phyloP scores from a whole-genome alignment of 2,329 filamentous ascomycete genomes.

The Sphaerulina populicola region DNA sequence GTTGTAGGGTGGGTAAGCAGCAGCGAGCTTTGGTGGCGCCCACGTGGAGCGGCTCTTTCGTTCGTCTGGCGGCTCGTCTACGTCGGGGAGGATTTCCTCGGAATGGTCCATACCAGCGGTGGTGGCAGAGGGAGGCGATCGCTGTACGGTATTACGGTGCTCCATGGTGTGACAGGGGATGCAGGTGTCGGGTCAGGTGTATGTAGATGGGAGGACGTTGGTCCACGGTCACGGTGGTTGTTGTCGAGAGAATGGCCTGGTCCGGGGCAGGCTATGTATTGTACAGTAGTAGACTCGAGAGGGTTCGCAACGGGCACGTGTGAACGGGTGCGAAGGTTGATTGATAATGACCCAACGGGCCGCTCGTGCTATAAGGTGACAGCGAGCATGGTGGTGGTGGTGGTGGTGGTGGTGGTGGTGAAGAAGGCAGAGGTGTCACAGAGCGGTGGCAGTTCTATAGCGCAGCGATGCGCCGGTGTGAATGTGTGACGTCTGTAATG shows the following conservation, averaged over 20 bases:
- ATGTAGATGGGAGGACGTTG: not conserved
- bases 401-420: too few relatives aligned
- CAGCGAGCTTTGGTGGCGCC: slow-evolving; percentile 9
- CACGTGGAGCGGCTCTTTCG: slow-evolving; percentile 6
- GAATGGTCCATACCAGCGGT: slow-evolving; percentile 25
- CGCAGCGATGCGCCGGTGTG: not conserved
- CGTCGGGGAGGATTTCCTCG: slow-evolving; percentile 63
- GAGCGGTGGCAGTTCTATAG: not conserved
- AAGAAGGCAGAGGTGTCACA: not conserved
- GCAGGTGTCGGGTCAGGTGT: not conserved
- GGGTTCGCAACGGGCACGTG: not conserved
- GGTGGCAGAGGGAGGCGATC: slow-evolving; percentile 12
- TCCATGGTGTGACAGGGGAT: slow-evolving; percentile 11
- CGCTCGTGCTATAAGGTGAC: slow-evolving; percentile 16
- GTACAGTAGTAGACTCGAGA: not conserved
- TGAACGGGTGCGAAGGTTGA: slow-evolving; percentile 2
- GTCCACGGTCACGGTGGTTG: not conserved
- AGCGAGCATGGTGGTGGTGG: slow-evolving; percentile 13
- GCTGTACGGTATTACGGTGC: slow-evolving; percentile 11
- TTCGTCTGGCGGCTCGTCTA: slow-evolving; percentile 79
- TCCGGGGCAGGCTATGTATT: not conserved
- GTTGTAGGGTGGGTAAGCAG: slow-evolving; percentile 14
- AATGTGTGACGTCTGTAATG: not conserved
- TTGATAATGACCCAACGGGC: slow-evolving; percentile 18
- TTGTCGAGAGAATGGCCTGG: not conserved